Evolutionary conservation across 1,284 basidiomycete genomes (phyloP), one percentile per base, ranked within the genome.

Genomic region (Sporisorium graminicola): DNA sequence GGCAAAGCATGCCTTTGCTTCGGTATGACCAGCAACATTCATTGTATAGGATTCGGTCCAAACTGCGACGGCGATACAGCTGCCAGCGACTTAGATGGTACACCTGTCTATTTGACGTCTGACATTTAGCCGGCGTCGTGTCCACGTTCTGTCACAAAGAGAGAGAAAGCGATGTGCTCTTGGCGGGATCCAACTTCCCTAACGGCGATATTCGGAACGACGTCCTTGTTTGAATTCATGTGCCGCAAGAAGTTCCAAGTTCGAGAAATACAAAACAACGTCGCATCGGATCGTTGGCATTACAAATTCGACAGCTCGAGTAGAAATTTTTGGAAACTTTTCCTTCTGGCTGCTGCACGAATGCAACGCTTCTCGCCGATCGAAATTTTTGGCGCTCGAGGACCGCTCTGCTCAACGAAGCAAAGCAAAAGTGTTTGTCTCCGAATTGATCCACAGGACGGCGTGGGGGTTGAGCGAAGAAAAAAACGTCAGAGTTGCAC

Each of bases 171-270:
- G 46, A 26, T 16, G 26, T 43, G 40, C n/a, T 20, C n/a, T 9
- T 43, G 40, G 12, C 35, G 35, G 35, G 35, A 5, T 5, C 29
- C 29, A 40, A 13, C 37, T 20, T 20, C n/a, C 1, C 40, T 43
- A 16, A 53, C 65, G 65, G 65, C 59, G 65, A 68, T 58, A 68
- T 68, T 62, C 65, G 65, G 65, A 68, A 68, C 59, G 59, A 31
- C 9, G 24, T n/a, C 5, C 0, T 18, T 8, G 2, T 14, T 35
- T 42, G 43, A 24, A 44, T 53, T 53, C 27, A 14, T 5, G 6
- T 20, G 6, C 46, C 22, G 6, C 26, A 43, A 42, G 33, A 59
- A 66, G 58, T 44, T 44, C 56, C 53, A 31, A 31, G 8, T n/a
- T 31, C 18, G 46, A 6, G 4, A 4, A 67, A 52, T 67, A 61